Conservation (phyloP, 805 yeast species). For the Yamadazyma sp. region DNA sequence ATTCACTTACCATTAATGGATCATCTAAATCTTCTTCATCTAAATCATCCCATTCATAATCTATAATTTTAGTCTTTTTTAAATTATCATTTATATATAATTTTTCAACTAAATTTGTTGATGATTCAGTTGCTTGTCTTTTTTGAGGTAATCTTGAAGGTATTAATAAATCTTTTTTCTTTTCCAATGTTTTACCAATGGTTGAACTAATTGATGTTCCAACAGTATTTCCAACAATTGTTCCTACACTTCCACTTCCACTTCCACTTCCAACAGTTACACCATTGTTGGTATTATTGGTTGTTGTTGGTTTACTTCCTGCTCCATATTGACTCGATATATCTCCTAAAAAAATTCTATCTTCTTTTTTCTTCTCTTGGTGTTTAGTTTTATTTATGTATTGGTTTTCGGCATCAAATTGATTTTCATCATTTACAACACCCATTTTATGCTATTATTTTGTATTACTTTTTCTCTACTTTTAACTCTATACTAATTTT, state of each 20-base stretch:
- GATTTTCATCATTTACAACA: no score
- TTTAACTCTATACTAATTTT: no score
- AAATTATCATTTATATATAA: conserved; percentile 21
- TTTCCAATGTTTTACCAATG: conserved; percentile 29
- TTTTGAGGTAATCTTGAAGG: conserved; percentile 44
- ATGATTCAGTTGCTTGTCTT: conserved; percentile 55
- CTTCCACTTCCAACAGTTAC: background rate
- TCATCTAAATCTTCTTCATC: conserved; percentile 70
- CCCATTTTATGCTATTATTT: no score
- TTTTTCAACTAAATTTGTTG: conserved; percentile 42
- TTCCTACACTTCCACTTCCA: background rate
- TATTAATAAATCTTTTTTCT: conserved; percentile 17
- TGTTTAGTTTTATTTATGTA: conserved; percentile 23
- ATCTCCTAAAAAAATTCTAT: conserved; percentile 34
- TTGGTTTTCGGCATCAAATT: conserved; percentile 39
- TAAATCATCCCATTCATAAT: conserved; percentile 66
- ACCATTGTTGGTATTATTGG: background rate
- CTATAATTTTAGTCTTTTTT: conserved; percentile 38
- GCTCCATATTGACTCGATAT: conserved; percentile 35
- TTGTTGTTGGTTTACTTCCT: background rate
- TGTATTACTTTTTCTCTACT: no score
- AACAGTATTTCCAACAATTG: background rate
- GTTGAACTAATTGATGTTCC: conserved; percentile 1
- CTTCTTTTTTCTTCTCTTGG: conserved; percentile 8
- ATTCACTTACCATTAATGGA: conserved; percentile 87